Percentiles rank a stretch among this genome's conserved stretches.
Conservation (phyloP, 1,139 yeast genomes). For the Candida freyschussii region DNA sequence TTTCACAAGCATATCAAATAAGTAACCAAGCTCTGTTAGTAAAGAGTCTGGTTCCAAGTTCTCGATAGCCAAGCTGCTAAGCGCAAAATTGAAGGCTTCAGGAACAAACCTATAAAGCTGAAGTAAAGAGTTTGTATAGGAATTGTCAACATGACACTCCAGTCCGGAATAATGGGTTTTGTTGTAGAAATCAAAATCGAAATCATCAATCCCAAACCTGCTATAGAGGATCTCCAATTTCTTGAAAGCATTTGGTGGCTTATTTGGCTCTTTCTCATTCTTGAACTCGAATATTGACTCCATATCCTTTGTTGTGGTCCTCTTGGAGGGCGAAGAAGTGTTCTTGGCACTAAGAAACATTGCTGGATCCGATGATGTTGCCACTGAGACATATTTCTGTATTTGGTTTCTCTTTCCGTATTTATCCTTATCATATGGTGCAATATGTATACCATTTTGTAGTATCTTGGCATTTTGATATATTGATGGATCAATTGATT, state of each 20-base stretch:
- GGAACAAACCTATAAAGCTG: conserved; percentile 83
- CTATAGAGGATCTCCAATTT: conserved; percentile 78
- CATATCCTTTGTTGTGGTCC: conserved; percentile 14
- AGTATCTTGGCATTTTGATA: conserved; percentile 12
- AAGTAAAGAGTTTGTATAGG: conserved; percentile 73
- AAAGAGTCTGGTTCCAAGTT: conserved; percentile 48
- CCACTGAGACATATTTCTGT: conserved; percentile 43
- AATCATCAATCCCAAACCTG: conserved; percentile 89
- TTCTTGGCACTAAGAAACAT: conserved; percentile 70
- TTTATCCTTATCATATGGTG: conserved; percentile 47
- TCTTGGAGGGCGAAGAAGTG: conserved; percentile 23
- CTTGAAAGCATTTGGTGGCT: conserved; percentile 68
- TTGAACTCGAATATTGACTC: conserved; percentile 26
- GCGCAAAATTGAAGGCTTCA: conserved; percentile 59
- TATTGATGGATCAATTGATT: conserved; percentile 29
- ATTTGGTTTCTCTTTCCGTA: conserved; percentile 50
- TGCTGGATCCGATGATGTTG: conserved; percentile 29
- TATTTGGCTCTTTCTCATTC: conserved; percentile 27
- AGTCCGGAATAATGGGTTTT: conserved; percentile 75
- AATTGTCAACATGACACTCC: conserved; percentile 79
- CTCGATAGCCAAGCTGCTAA: conserved; percentile 53
- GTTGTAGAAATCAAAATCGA: conserved; percentile 84
- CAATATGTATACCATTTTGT: conserved; percentile 14
- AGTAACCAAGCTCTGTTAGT: conserved; percentile 77
- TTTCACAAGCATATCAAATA: conserved; percentile 86